A percentile compares a stretch with the other conserved stretches of the same genome.
phyloP scores from a whole-genome alignment of 768 basidiomycete genomes.

The Pleurotus platypus region DNA sequence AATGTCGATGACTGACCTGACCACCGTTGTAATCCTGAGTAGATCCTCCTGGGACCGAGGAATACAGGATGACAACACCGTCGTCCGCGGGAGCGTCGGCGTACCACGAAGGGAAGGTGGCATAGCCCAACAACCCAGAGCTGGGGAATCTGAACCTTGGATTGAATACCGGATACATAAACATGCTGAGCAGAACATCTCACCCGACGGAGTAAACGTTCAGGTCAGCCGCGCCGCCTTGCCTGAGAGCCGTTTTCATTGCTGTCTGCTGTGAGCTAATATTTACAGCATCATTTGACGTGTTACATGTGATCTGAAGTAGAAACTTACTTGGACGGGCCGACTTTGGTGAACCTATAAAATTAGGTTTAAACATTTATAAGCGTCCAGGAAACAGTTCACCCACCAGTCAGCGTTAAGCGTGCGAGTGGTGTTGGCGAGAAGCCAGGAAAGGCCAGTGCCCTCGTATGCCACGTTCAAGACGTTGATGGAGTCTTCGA shows the following conservation, averaged over 20 bases:
- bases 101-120: constrained; percentile 34
- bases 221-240: constrained; percentile 23
- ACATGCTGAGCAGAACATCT: background rate
- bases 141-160: constrained; percentile 9
- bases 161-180: background rate
- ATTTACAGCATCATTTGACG: background rate
- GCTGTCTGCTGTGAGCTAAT: constrained; percentile 17
- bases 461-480: constrained; percentile 10
- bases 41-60: constrained; percentile 22
- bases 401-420: constrained; percentile 39
- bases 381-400: background rate
- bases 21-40: constrained; percentile 23
- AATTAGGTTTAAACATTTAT: constrained; percentile 9
- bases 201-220: constrained; percentile 23
- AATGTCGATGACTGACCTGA: constrained; percentile 8
- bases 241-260: constrained; percentile 25
- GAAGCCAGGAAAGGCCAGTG: constrained; percentile 26
- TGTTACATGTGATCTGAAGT: background rate
- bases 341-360: constrained; percentile 18
- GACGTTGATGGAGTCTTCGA: background rate
- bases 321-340: constrained; percentile 4
- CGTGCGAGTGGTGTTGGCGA: constrained; percentile 35
- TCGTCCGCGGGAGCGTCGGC: constrained; percentile 25
- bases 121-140: constrained; percentile 31
- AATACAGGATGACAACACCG: constrained; percentile 27